Evolutionary conservation across 2,329 filamentous ascomycete species (phyloP).

Genomic region (Thermochaetoides dissita): DNA sequence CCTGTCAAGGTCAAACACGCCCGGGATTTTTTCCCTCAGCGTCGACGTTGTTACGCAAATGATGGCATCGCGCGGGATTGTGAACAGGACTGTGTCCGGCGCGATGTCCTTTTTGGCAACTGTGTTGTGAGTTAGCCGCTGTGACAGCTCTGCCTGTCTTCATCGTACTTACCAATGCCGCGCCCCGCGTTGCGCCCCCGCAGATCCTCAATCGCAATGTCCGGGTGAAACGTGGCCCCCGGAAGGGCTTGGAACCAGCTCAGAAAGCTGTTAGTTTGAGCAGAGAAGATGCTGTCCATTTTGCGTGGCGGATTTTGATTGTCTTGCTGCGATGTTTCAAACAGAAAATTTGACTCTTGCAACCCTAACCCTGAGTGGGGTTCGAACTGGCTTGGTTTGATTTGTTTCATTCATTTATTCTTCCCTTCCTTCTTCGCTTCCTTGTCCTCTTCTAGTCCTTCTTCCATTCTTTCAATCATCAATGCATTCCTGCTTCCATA

Average conservation of each 20-base stretch:
- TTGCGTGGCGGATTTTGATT: too few species aligned
- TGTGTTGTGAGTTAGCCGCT: constrained; percentile 22
- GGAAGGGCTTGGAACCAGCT: constrained; percentile 39
- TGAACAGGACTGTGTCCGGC: constrained; percentile 66
- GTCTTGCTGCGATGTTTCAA: too few species aligned
- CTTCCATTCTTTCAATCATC: too few species aligned
- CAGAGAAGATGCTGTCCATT: not conserved
- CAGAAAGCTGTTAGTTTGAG: constrained; percentile 25
- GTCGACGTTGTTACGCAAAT: constrained; percentile 61
- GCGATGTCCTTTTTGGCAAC: constrained; percentile 58
- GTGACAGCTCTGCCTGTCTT: not conserved
- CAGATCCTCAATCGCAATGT: constrained; percentile 39
- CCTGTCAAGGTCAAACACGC: constrained; percentile 29
- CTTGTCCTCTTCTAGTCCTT: too few species aligned
- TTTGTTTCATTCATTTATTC: too few species aligned
- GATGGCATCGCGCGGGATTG: constrained; percentile 57
- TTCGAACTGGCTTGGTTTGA: too few species aligned
- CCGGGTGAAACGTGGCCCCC: constrained; percentile 38
- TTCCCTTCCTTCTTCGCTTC: too few species aligned
- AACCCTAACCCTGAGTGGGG: too few species aligned
- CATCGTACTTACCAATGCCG: constrained; percentile 33
- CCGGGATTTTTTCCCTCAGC: constrained; percentile 42
- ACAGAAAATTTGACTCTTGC: too few species aligned
- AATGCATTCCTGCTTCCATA: too few species aligned
- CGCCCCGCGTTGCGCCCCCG: constrained; percentile 36